Evolutionary conservation across 2,329 filamentous ascomycete genomes (phyloP).

Genomic region (Arthrobotrys sinensis): DNA sequence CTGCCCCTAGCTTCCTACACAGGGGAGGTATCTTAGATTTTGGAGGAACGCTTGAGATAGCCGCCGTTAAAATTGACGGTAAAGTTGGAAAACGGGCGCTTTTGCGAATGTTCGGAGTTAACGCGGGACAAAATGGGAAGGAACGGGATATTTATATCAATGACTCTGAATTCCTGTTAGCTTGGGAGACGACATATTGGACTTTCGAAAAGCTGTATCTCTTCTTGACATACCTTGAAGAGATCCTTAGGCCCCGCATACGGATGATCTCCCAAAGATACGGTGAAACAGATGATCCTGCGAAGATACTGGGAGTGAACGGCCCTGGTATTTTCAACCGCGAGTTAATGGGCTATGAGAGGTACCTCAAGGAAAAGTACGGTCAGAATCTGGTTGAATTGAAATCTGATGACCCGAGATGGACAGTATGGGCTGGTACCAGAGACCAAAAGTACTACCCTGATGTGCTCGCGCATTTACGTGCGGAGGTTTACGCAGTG

Average conservation of each 20-base stretch:
- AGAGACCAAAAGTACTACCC: neutral
- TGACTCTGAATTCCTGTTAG: neutral
- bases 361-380: constrained; percentile 7
- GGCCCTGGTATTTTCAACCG: neutral
- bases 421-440: neutral
- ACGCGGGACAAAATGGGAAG: neutral
- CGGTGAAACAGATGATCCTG: neutral
- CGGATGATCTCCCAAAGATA: neutral
- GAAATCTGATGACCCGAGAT: neutral
- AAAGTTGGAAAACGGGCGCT: too few relatives aligned
- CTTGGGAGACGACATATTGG: neutral
- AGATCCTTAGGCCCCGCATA: neutral
- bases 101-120: too few relatives aligned
- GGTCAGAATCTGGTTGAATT: neutral
- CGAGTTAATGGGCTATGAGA: neutral
- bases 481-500: neutral
- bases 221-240: neutral
- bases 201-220: neutral
- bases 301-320: neutral
- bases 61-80: too few relatives aligned
- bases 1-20: too few relatives aligned
- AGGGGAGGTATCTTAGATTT: too few relatives aligned
- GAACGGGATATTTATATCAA: neutral
- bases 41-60: too few relatives aligned
- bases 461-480: neutral